Conservation (phyloP, 78 protist species). For the Planoprotostelium fungivorum region DNA sequence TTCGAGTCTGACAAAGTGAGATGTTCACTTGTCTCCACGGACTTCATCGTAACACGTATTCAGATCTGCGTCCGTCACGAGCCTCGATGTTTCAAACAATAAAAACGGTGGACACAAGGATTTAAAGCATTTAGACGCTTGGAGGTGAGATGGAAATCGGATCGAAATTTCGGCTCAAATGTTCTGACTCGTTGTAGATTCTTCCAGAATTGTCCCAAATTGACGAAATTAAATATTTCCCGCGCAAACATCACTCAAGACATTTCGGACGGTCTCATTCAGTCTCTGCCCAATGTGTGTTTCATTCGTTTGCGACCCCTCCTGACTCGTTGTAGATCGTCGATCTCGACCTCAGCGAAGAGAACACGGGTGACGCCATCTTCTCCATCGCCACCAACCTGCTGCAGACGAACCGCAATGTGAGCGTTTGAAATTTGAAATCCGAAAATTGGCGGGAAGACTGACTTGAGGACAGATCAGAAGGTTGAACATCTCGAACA, state of each 20-base stretch:
- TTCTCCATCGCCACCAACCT: neutral
- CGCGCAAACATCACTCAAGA: neutral
- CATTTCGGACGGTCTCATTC: neutral
- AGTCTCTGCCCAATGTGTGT: neutral
- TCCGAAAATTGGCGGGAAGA: neutral
- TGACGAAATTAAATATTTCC: neutral
- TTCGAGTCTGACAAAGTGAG: too few relatives aligned
- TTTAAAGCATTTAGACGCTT: neutral
- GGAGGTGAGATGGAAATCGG: neutral
- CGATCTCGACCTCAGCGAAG: neutral
- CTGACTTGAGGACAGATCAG: neutral
- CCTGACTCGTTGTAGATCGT: neutral
- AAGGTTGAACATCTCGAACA: neutral
- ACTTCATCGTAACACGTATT: neutral
- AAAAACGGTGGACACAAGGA: neutral
- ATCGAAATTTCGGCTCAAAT: neutral
- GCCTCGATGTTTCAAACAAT: neutral
- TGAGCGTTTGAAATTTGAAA: neutral
- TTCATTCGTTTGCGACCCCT: neutral
- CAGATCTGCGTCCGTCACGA: neutral
- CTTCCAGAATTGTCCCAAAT: neutral
- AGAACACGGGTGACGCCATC: neutral
- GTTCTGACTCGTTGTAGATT: neutral
- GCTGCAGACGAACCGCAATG: neutral
- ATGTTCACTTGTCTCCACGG: too few relatives aligned